Evolutionary conservation across 2,329 filamentous ascomycete genomes (phyloP).

Genomic region (Dothideomycetes sp.): DNA sequence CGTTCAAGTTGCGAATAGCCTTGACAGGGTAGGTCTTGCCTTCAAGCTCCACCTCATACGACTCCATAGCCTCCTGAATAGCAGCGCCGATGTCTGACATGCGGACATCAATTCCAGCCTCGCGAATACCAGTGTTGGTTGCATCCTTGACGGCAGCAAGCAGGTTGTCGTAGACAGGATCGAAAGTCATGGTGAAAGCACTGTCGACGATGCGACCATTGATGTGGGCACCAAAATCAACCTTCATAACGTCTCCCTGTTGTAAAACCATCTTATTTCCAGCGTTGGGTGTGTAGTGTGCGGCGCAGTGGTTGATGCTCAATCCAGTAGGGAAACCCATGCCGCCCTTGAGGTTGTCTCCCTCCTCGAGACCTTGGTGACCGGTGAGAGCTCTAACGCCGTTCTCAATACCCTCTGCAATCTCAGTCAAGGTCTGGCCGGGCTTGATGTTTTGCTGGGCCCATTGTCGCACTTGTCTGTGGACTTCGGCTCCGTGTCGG

Average conservation of each 20-base stretch:
- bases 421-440: constrained; percentile 35
- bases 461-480: constrained; percentile 43
- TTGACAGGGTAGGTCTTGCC: constrained; percentile 44
- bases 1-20: constrained; percentile 42
- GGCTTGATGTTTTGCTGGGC: constrained; percentile 40
- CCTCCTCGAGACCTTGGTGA: constrained; percentile 40
- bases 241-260: constrained; percentile 68
- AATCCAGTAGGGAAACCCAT: constrained; percentile 47
- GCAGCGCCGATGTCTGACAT: constrained; percentile 45
- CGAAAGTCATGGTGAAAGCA: constrained; percentile 69
- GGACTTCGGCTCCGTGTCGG: constrained; percentile 45
- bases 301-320: constrained; percentile 41
- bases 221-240: constrained; percentile 73
- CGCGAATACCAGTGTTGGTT: constrained; percentile 50
- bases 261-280: constrained; percentile 59
- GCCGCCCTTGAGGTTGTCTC: constrained; percentile 39
- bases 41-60: constrained; percentile 46
- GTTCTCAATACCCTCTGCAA: constrained; percentile 45
- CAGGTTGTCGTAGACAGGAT: constrained; percentile 63
- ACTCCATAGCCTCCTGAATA: constrained; percentile 53
- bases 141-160: constrained; percentile 63
- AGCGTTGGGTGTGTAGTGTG: constrained; percentile 47
- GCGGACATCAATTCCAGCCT: constrained; percentile 44
- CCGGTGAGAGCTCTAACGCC: constrained; percentile 40
- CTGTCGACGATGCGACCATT: constrained; percentile 73